Base-by-base conservation (phyloP, 352 stramenopile species). In the Pythium folliculosum region DNA sequence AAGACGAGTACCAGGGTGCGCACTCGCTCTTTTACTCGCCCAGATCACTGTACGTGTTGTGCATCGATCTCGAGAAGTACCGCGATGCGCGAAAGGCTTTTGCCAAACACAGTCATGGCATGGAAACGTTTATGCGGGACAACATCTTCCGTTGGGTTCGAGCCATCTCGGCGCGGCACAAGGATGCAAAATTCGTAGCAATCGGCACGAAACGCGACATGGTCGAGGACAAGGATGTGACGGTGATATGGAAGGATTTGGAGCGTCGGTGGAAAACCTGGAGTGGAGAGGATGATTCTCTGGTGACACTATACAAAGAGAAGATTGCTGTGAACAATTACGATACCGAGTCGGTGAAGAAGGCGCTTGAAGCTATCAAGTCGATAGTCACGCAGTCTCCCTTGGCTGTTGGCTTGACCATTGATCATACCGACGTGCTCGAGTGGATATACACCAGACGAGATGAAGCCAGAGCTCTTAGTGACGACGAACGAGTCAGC, bases 31-130 rank as follows among this genome's bases (percentile, higher is more conserved):
- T 66, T 27, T 66, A 53, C 60, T 60, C 60, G 23, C 22, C 32
- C 19, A 43, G 22, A 25, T 53, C 60, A 25, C 25, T 66, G 37
- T 66, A 66, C 52, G 23, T 66, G 22, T 23, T 66, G 37, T 66
- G 49, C n/a, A 23, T 66, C 35, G 49, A 66, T 49, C 40, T 66
- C 30, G 13, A 65, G 32, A 65, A 50, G 58, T 65, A 65, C 58
- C 14, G 45, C n/a, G 45, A 54, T 22, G 57, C 45, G 6, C 47
- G 48, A 45, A 47, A 65, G 47, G n/a, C 3, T 3, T 37, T 50
- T 19, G 25, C 17, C 43, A 63, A 63, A 25, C 45, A 43, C 56
- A 63, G 51, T 44, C 23, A 63, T 45, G 40, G 21, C 56, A 63
- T 54, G 56, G 19, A 54, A 43, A 63, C 44, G 56, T 63, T 63